phyloP scores from a whole-genome alignment of 495 filamentous ascomycete species.

The Podospora pseudocomata region DNA sequence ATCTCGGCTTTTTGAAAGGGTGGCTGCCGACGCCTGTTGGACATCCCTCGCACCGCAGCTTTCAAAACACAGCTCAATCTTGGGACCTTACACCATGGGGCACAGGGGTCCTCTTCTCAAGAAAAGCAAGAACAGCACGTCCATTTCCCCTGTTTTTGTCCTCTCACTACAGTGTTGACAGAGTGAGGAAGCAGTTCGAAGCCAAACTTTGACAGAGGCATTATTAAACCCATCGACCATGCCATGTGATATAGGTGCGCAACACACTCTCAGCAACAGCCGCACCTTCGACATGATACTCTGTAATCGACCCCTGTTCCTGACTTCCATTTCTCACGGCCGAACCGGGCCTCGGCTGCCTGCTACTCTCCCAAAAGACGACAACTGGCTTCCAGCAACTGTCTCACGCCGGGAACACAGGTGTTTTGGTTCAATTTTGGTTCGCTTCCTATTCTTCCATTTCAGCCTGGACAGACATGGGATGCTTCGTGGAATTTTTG shows the following conservation, averaged over 20 bases:
- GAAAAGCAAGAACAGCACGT: not conserved
- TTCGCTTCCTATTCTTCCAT: not conserved
- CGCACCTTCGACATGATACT: not conserved
- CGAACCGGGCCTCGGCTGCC: not conserved
- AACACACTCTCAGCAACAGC: no score
- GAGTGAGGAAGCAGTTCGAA: not conserved
- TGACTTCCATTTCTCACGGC: not conserved
- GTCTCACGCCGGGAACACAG: not conserved
- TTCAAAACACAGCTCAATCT: not conserved
- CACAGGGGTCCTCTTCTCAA: not conserved
- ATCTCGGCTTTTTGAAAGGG: not conserved
- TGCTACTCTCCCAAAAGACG: not conserved
- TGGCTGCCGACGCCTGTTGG: not conserved
- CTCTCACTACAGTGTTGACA: no score
- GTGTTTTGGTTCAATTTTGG: not conserved
- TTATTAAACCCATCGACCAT: not conserved
- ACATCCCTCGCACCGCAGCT: constrained; percentile 9
- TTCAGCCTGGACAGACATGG: not conserved
- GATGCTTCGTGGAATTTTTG: not conserved
- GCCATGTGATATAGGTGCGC: no score
- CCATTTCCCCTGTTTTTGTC: no score
- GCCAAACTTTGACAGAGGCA: not conserved
- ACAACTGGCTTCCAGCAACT: not conserved
- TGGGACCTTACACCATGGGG: not conserved
- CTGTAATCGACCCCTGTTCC: not conserved